Conservation (phyloP, 495 filamentous ascomycete genomes). For the Penicillium chermesinum region DNA sequence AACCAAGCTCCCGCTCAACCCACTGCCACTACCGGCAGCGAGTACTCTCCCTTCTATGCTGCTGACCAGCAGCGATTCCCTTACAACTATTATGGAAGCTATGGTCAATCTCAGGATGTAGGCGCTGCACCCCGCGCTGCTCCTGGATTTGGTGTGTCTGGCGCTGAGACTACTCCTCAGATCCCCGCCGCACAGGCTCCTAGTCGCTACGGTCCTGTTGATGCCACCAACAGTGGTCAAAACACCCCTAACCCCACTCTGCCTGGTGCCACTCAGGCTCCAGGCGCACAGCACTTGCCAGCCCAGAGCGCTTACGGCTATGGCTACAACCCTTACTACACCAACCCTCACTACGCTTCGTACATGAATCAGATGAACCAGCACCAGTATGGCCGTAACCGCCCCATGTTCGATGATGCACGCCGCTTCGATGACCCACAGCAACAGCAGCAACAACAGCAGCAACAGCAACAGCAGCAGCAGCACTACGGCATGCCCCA, state of each 20-base stretch:
- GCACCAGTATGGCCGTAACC: constrained; percentile 48
- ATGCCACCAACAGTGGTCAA: constrained; percentile 78
- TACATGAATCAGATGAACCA: constrained; percentile 69
- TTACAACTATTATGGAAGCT: constrained; percentile 78
- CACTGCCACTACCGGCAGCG: constrained; percentile 60
- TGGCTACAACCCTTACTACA: constrained; percentile 75
- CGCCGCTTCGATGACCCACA: constrained; percentile 43
- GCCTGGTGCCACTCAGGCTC: constrained; percentile 60
- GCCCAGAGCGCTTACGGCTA: constrained; percentile 53
- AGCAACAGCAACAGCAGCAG: constrained; percentile 28
- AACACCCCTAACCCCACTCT: constrained; percentile 81
- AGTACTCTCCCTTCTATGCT: constrained; percentile 83
- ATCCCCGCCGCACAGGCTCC: constrained; percentile 62
- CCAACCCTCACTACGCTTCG: constrained; percentile 69
- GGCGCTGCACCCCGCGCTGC: constrained; percentile 60
- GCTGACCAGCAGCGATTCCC: constrained; percentile 73
- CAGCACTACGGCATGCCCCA: constrained; percentile 46
- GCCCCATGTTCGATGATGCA: constrained; percentile 53
- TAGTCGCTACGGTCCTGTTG: constrained; percentile 66
- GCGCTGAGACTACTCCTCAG: constrained; percentile 69
- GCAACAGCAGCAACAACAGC: constrained; percentile 14
- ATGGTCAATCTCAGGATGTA: constrained; percentile 77
- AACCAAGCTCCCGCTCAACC: constrained; percentile 49
- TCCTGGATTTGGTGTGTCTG: constrained; percentile 61
- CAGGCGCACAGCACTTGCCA: constrained; percentile 59